Evolutionary conservation across 805 yeast species (phyloP), one percentile per base, ranked within the genome.

Genomic region (Candida koratica): DNA sequence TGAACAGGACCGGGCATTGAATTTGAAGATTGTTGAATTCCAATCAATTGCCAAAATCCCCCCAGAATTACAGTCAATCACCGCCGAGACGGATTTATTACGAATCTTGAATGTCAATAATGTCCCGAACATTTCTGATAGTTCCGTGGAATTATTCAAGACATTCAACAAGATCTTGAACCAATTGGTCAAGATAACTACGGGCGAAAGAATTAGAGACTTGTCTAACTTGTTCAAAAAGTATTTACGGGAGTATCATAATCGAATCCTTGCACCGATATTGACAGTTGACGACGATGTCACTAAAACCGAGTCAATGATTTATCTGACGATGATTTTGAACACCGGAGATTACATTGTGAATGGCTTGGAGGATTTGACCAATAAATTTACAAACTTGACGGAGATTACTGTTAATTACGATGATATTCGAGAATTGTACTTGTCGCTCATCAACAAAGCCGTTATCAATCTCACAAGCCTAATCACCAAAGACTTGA

Each of bases 261-360:
- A 49, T 32, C 47, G 53, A 29, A 47, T 65, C 4, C 46, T 67
- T 18, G 26, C 40, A 6, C 71, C 71, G 4, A 58, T 66, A 6
- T 33, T 61, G 19, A 39, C 48, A 7, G 40, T 66, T 78, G 36
- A 32, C 12, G 45, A 44, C 22, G 27, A 16, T 20, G 36, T 72
- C 73, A 51, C 12, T 54, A 71, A 77, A 17, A 61, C 71, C 9
- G 90, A 84, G 45, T 79, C 85, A 1, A 61, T 85, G 13, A 71
- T 70, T 28, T 75, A 82, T 41, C 68, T 84, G 1, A 80, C 93
- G 18, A 63, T 86, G 52, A 73, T 88, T 7, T 61, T 90, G 23
- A 86, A 87, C 47, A 90, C 98, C 0, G 87, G 95, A 1, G 96
- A 90, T 53, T 93, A 89, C 55, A 81, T 95, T 41, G 75, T 85